These are phyloP conservation scores for Conringia planisiliqua DNA, from an alignment of 345 rosid species.

Conservation along the genomic window DNA sequence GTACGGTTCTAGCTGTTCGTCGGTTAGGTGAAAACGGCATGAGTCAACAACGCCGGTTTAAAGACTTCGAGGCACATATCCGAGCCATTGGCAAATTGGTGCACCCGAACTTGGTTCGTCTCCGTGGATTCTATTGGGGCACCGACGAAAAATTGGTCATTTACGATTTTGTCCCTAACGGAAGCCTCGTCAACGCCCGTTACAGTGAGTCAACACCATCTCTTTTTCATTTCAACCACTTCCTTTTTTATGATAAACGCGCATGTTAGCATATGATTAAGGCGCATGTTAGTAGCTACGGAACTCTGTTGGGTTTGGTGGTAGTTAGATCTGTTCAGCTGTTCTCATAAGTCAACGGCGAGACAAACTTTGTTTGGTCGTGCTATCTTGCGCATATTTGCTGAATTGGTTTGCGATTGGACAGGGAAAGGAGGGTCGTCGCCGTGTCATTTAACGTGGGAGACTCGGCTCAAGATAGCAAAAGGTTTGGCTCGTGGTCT, in stretches of 20 bases:
- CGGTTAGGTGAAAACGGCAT: conserved; percentile 74
- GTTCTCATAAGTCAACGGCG: conserved; percentile 35
- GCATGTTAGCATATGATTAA: background rate
- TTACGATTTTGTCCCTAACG: conserved; percentile 78
- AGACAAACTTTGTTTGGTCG: background rate
- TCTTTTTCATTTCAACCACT: background rate
- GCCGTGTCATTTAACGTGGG: conserved; percentile 83
- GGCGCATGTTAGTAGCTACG: conserved; percentile 40
- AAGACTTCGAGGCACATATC: conserved; percentile 74
- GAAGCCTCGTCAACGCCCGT: conserved; percentile 83
- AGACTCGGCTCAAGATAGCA: conserved; percentile 74
- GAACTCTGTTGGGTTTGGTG: conserved; percentile 16
- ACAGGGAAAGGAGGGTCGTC: conserved; percentile 85
- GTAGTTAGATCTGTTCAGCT: conserved; percentile 1
- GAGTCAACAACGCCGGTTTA: conserved; percentile 79
- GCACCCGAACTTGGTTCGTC: conserved; percentile 84
- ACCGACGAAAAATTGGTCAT: conserved; percentile 71
- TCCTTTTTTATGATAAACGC: background rate
- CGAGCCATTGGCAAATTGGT: conserved; percentile 75
- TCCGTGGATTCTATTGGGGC: conserved; percentile 87
- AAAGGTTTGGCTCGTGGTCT: conserved; percentile 88
- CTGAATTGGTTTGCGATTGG: background rate
- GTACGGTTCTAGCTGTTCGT: conserved; percentile 76
- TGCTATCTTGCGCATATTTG: conserved; percentile 2
- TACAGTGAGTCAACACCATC: conserved; percentile 57